A percentile compares a stretch with the other conserved stretches of the same genome.
phyloP scores from a whole-genome alignment of 768 basidiomycete species.

The Phaeotremella fagi region DNA sequence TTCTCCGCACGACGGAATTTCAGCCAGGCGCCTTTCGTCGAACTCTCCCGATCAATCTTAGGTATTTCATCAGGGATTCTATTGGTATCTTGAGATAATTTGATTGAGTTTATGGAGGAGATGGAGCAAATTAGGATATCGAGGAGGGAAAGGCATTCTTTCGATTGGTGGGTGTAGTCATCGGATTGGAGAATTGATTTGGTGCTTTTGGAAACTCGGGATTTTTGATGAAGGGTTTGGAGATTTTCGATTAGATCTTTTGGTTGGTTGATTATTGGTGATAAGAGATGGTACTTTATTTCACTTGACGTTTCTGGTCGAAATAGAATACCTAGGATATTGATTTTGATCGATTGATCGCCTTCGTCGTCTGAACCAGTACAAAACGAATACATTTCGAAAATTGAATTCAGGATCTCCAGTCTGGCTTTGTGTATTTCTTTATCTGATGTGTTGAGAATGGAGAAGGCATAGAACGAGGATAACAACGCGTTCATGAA shows the following conservation, averaged over 20 bases:
- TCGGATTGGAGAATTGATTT: neutral
- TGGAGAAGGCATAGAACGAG: no score
- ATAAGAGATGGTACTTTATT: neutral
- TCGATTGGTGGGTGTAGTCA: neutral
- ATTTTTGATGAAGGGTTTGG: neutral
- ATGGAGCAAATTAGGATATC: neutral
- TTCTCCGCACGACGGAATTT: neutral
- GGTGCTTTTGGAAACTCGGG: neutral
- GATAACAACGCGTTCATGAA: no score
- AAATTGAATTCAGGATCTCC: neutral
- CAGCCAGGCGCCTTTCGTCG: neutral
- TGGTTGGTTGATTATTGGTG: conserved; percentile 14
- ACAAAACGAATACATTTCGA: neutral
- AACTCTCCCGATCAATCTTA: neutral
- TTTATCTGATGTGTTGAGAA: no score
- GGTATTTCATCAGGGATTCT: neutral
- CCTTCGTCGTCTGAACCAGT: neutral
- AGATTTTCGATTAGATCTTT: neutral
- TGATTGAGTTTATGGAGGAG: neutral
- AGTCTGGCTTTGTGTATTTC: no score
- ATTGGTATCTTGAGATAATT: neutral
- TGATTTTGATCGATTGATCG: neutral
- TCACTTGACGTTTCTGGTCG: neutral
- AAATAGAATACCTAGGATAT: conserved; percentile 12
- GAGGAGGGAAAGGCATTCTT: neutral